These are phyloP conservation scores for Ascochyta pisi DNA, from an alignment of 2,329 filamentous ascomycete species.

Conservation along the genomic window DNA sequence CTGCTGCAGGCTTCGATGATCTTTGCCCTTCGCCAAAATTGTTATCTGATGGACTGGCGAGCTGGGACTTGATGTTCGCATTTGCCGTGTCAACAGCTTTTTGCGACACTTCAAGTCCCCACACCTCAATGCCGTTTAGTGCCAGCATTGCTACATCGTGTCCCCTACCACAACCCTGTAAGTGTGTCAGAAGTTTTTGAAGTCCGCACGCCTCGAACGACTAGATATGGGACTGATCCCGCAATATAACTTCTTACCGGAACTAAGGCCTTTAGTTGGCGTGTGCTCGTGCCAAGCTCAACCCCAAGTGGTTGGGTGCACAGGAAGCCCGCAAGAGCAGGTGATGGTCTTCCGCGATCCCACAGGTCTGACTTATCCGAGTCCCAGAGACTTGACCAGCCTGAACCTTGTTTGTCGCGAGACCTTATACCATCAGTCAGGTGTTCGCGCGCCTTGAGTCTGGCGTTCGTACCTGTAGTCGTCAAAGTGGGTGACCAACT, in stretches of 20 bases:
- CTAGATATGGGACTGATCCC: not conserved
- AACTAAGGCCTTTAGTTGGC: conserved; percentile 69
- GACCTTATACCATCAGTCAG: conserved; percentile 4
- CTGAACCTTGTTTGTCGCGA: conserved; percentile 20
- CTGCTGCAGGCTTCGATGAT: conserved; percentile 57
- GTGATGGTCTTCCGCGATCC: conserved; percentile 61
- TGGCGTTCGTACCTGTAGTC: conserved; percentile 15
- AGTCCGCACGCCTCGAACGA: not conserved
- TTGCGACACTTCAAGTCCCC: conserved; percentile 71
- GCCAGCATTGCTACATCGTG: conserved; percentile 79
- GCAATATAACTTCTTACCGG: conserved; percentile 50
- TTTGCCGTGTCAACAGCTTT: conserved; percentile 45
- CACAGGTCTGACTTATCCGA: conserved; percentile 59
- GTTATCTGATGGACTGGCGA: conserved; percentile 10
- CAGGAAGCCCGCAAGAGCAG: conserved; percentile 53
- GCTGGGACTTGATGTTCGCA: conserved; percentile 19
- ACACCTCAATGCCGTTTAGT: conserved; percentile 75
- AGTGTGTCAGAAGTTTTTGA: not conserved
- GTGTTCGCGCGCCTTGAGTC: not conserved
- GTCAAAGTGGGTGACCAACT: conserved; percentile 20
- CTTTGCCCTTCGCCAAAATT: conserved; percentile 49
- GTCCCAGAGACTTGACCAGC: conserved; percentile 63
- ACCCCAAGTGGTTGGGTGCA: conserved; percentile 33
- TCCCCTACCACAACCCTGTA: conserved; percentile 72
- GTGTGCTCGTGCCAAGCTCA: conserved; percentile 26